These are phyloP conservation scores for Colletotrichum sp. DNA, from an alignment of 2,329 filamentous ascomycete genomes.

Conservation along the genomic window DNA sequence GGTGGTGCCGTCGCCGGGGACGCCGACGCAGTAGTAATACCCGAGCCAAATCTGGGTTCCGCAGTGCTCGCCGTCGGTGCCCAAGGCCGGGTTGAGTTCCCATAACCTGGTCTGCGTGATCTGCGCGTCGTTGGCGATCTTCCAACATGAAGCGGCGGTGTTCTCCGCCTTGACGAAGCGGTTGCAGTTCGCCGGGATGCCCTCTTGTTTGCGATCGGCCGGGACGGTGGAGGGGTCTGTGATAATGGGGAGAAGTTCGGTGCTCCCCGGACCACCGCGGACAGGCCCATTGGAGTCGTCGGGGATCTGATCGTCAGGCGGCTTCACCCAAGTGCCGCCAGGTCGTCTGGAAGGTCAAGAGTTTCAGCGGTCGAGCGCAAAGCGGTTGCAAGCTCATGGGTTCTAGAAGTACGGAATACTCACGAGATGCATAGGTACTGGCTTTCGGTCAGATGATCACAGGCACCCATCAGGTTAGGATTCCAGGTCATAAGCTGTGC, in stretches of 20 bases:
- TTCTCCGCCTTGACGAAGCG: neutral
- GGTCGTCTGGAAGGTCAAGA: neutral
- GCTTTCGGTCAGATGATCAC: neutral
- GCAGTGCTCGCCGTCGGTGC: conserved; percentile 28
- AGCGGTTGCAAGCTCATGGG: neutral
- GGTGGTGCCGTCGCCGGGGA: neutral
- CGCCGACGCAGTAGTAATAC: conserved; percentile 29
- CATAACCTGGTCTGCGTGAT: neutral
- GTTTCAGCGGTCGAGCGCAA: neutral
- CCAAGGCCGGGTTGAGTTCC: conserved; percentile 9
- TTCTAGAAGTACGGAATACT: neutral
- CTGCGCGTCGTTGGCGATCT: neutral
- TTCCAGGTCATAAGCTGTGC: conserved; percentile 6
- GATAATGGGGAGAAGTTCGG: conserved; percentile 2
- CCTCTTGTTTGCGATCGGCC: conserved; percentile 1
- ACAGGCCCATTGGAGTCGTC: conserved; percentile 8
- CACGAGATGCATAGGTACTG: conserved; percentile 10
- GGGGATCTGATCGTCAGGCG: neutral
- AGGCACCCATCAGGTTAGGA: conserved; percentile 9
- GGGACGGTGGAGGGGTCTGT: neutral
- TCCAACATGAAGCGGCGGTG: neutral
- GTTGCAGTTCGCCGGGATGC: conserved; percentile 1
- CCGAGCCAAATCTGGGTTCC: conserved; percentile 23
- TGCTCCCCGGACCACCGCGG: conserved; percentile 15
- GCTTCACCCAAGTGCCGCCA: neutral